These are phyloP conservation scores for Wickerhamomyces rabaulensis DNA, from an alignment of 805 yeast species.

Conservation along the genomic window DNA sequence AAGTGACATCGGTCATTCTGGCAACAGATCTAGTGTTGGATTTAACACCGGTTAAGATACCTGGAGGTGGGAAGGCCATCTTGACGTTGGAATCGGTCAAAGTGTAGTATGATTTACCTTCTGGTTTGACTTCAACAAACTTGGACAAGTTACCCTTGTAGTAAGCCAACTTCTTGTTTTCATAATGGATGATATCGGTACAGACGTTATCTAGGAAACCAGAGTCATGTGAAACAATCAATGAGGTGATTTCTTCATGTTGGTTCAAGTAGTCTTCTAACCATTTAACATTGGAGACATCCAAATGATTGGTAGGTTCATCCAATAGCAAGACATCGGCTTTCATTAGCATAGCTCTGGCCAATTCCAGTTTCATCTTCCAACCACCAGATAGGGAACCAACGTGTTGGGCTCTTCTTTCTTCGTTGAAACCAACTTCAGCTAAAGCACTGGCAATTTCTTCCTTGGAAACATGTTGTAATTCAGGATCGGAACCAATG, in stretches of 20 bases:
- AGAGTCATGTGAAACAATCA: conserved; percentile 97
- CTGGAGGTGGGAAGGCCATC: conserved; percentile 99
- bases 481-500: conserved; percentile 85
- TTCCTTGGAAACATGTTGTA: conserved; percentile 53
- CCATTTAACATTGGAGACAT: conserved; percentile 92
- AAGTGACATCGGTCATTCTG: conserved; percentile 77
- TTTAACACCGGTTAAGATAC: conserved; percentile 94
- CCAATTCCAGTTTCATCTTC: conserved; percentile 98
- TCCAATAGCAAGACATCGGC: conserved; percentile 93
- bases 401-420: conserved; percentile 83
- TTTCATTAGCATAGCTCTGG: conserved; percentile 97
- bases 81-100: conserved; percentile 87
- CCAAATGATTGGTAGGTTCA: conserved; percentile 98
- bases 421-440: conserved; percentile 88
- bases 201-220: conserved; percentile 94
- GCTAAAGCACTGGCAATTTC: conserved; percentile 74
- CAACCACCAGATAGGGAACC: conserved; percentile 98
- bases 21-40: conserved; percentile 94
- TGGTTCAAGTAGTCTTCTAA: conserved; percentile 78
- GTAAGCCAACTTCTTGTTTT: conserved; percentile 88
- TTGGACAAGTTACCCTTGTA: conserved; percentile 94
- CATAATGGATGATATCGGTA: conserved; percentile 95
- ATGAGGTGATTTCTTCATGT: conserved; percentile 84
- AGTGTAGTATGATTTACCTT: conserved; percentile 93
- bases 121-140: conserved; percentile 89